phyloP scores from a whole-genome alignment of 2,329 filamentous ascomycete genomes.

The Dryadomyces quercivorus region DNA sequence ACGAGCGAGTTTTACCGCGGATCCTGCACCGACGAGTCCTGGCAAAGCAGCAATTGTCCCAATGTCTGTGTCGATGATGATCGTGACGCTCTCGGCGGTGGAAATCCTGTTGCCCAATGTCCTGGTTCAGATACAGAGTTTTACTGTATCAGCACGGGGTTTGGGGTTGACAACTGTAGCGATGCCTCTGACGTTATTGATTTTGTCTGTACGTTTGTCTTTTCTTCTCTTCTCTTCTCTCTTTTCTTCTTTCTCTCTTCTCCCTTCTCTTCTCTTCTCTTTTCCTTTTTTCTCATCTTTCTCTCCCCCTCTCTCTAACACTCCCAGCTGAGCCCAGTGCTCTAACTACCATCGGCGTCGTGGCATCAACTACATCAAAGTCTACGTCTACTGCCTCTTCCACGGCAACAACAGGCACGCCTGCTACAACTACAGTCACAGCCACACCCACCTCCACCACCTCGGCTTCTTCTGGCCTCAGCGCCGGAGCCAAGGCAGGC shows the following conservation, averaged over 20 bases:
- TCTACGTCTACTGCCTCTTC: background rate
- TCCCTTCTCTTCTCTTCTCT: background rate
- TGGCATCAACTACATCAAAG: constrained; percentile 1
- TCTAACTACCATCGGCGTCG: constrained; percentile 13
- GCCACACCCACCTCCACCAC: background rate
- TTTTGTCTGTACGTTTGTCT: background rate
- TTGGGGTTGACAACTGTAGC: background rate
- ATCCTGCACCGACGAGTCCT: background rate
- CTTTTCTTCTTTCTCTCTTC: background rate
- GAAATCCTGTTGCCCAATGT: background rate
- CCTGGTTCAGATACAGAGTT: background rate
- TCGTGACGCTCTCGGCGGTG: background rate
- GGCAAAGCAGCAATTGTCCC: background rate
- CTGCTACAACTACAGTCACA: background rate
- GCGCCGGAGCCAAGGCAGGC: constrained; percentile 2
- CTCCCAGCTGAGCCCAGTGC: constrained; percentile 6
- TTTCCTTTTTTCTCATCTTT: background rate
- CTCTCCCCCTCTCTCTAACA: too few relatives aligned
- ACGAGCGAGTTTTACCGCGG: background rate
- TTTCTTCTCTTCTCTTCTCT: background rate
- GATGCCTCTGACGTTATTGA: background rate
- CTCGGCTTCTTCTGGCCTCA: background rate
- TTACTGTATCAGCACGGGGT: background rate
- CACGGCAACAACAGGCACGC: background rate
- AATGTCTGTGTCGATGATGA: background rate